Percentiles rank a stretch among this genome's conserved stretches.
phyloP scores from a whole-genome alignment of 1,139 yeast genomes.

The Arxiozyma slooffiae region DNA sequence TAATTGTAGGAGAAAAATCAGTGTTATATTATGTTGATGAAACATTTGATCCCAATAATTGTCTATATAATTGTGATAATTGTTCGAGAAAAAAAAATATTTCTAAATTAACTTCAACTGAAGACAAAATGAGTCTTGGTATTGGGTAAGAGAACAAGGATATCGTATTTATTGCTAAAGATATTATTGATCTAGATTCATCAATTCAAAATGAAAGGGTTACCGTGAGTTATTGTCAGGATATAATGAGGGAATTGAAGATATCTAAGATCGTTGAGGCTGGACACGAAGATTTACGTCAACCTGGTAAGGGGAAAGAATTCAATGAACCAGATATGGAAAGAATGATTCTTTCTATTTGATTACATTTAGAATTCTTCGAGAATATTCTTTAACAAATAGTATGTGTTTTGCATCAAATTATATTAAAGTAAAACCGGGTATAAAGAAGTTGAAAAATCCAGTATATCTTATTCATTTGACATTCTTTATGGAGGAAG shows the following conservation, averaged over 20 bases:
- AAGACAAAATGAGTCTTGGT: slow-evolving; percentile 29
- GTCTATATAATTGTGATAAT: slow-evolving; percentile 76
- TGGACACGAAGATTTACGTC: slow-evolving; percentile 51
- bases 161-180: slow-evolving; percentile 55
- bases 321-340: slow-evolving; percentile 62
- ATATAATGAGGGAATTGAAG: slow-evolving; percentile 68
- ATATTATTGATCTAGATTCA: slow-evolving; percentile 52
- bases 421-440: slow-evolving; percentile 53
- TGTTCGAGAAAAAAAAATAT: slow-evolving; percentile 38
- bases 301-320: slow-evolving; percentile 62
- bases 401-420: slow-evolving; percentile 69
- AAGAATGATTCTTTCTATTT: slow-evolving; percentile 71
- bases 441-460: slow-evolving; percentile 40
- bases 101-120: slow-evolving; percentile 31
- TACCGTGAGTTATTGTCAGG: slow-evolving; percentile 73
- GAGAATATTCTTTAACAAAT: slow-evolving; percentile 63
- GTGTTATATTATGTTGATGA: slow-evolving; percentile 88
- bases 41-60: slow-evolving; percentile 52
- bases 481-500: slow-evolving; percentile 35
- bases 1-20: slow-evolving; percentile 81
- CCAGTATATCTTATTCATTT: slow-evolving; percentile 40
- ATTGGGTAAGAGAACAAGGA: slow-evolving; percentile 38
- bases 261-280: slow-evolving; percentile 48
- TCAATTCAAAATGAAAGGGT: slow-evolving; percentile 50
- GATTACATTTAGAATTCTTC: slow-evolving; percentile 53